Evolutionary conservation across 148 eudicot genomes (phyloP).

Genomic region (Heliosperma pusillum): DNA sequence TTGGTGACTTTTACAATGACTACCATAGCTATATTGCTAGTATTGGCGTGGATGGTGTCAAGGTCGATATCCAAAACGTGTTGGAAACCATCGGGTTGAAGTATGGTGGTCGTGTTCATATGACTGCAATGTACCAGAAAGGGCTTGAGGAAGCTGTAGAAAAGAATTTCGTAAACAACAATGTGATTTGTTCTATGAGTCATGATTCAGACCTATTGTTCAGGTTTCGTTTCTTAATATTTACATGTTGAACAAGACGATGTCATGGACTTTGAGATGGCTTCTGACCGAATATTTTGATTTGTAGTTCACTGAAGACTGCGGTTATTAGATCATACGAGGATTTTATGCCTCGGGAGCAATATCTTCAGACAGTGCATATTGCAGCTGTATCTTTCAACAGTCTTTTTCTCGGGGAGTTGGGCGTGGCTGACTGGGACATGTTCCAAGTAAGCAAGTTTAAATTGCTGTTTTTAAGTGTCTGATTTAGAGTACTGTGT

Average conservation of each 20-base stretch:
- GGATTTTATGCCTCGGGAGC: conserved; percentile 26
- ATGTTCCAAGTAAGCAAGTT: conserved; percentile 55
- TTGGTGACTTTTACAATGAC: conserved; percentile 47
- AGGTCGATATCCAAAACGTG: conserved; percentile 52
- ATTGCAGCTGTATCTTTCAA: conserved; percentile 60
- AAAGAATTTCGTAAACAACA: conserved; percentile 6
- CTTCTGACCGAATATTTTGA: conserved; percentile 73
- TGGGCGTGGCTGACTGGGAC: conserved; percentile 96
- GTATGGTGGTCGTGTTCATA: conserved; percentile 15
- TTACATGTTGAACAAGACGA: neutral
- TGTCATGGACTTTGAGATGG: conserved; percentile 9
- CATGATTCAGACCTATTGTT: conserved; percentile 16
- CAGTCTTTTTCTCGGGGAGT: conserved; percentile 91
- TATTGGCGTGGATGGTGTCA: conserved; percentile 34
- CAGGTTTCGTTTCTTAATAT: neutral
- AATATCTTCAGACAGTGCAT: conserved; percentile 87
- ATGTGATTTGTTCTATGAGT: conserved; percentile 21
- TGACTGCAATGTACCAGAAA: conserved; percentile 17
- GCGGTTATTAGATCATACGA: conserved; percentile 17
- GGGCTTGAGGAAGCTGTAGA: conserved; percentile 16
- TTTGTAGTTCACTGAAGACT: conserved; percentile 20
- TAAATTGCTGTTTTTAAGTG: no score
- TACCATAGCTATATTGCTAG: conserved; percentile 16
- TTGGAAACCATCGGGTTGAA: neutral
- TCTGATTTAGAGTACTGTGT: no score